Percentiles rank a stretch among this genome's conserved stretches.
These are phyloP conservation scores for Beta corolliflora DNA, from an alignment of 179 eudicot genomes.

Conservation along the genomic window DNA sequence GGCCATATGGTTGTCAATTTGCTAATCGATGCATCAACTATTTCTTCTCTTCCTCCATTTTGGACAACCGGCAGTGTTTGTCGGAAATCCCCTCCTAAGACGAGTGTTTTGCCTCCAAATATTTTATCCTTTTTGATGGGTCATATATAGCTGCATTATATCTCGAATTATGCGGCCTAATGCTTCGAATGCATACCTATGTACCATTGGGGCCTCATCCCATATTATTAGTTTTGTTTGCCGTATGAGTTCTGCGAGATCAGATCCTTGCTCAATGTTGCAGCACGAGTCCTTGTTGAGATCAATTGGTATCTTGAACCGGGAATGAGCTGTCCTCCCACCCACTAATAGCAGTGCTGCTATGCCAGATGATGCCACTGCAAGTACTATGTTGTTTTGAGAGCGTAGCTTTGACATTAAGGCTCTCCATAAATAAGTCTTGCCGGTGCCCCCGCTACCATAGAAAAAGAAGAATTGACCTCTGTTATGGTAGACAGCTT, in stretches of 20 bases:
- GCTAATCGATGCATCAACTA: neutral
- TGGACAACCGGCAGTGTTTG: neutral
- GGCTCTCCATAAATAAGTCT: slow-evolving; percentile 12
- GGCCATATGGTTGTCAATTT: neutral
- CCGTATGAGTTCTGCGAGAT: neutral
- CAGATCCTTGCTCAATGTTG: neutral
- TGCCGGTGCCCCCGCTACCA: neutral
- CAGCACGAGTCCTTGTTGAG: neutral
- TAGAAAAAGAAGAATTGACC: neutral
- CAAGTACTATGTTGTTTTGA: neutral
- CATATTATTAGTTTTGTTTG: neutral
- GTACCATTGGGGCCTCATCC: slow-evolving; percentile 23
- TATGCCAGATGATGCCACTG: slow-evolving; percentile 14
- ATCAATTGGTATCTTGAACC: neutral
- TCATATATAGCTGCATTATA: neutral
- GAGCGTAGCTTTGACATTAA: neutral
- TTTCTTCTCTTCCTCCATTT: neutral
- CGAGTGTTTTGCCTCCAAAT: neutral
- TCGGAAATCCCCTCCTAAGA: neutral
- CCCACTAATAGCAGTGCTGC: neutral
- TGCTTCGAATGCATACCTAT: neutral
- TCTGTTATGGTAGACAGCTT: too few species aligned
- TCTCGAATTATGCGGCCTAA: neutral
- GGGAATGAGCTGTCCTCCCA: slow-evolving; percentile 8
- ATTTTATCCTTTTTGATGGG: neutral